phyloP scores from a whole-genome alignment of 78 protist species.

The Dictyostelium discoideum region dicty_2.7 NC_007088.5:3791001-3791500 shows the following conservation, averaged over 20 bases:
- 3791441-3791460: too few species aligned
- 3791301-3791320: not conserved
- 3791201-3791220: not conserved
- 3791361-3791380: not conserved
- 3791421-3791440: too few species aligned
- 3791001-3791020: constrained; percentile 29
- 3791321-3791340: too few species aligned
- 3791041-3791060: not conserved
- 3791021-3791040: not conserved
- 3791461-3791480: too few species aligned
- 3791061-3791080: not conserved
- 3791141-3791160: not conserved
- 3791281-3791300: not conserved
- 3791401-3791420: not conserved
- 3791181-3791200: not conserved
- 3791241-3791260: constrained; percentile 22
- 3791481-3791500: too few species aligned
- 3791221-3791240: constrained; percentile 19
- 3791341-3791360: not conserved
- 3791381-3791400: too few species aligned
- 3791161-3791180: too few species aligned
- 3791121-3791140: not conserved
- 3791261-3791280: constrained; percentile 6
- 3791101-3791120: not conserved
- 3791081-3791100: not conserved